phyloP scores from a whole-genome alignment of 148 eudicot species.

The Vaccinium myrtillus region DNA sequence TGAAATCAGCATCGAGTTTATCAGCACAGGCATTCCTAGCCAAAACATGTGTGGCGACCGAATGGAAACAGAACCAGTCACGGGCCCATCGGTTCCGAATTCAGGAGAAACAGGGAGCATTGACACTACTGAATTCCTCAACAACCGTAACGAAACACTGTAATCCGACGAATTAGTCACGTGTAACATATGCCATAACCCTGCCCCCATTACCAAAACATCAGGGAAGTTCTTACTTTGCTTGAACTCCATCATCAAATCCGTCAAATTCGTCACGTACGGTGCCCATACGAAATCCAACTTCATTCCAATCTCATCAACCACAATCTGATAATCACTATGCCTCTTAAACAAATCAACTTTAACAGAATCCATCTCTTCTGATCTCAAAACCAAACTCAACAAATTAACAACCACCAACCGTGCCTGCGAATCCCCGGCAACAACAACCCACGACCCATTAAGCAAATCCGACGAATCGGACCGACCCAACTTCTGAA shows the following conservation, averaged over 20 bases:
- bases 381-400: conserved; percentile 51
- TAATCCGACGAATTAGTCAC: conserved; percentile 54
- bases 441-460: conserved; percentile 86
- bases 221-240: conserved; percentile 58
- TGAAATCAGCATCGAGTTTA: conserved; percentile 78
- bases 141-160: conserved; percentile 37
- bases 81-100: conserved; percentile 17
- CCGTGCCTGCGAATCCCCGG: conserved; percentile 81
- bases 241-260: conserved; percentile 35
- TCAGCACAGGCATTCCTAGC: conserved; percentile 80
- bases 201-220: conserved; percentile 88
- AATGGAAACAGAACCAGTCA: conserved; percentile 21
- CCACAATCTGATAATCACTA: conserved; percentile 65
- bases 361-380: conserved; percentile 44
- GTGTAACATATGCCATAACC: conserved; percentile 96
- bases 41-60: conserved; percentile 76
- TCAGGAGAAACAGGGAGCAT: conserved; percentile 44
- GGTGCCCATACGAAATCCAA: conserved; percentile 96
- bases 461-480: conserved; percentile 75
- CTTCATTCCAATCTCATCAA: conserved; percentile 72
- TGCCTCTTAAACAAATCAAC: conserved; percentile 85
- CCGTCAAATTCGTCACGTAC: conserved; percentile 56
- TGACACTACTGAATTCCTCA: conserved; percentile 48
- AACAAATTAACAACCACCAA: conserved; percentile 64
- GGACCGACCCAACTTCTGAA: conserved; percentile 50